Evolutionary conservation across 2,329 filamentous ascomycete species (phyloP).

Genomic region (Cladophialophora psammophila): DNA sequence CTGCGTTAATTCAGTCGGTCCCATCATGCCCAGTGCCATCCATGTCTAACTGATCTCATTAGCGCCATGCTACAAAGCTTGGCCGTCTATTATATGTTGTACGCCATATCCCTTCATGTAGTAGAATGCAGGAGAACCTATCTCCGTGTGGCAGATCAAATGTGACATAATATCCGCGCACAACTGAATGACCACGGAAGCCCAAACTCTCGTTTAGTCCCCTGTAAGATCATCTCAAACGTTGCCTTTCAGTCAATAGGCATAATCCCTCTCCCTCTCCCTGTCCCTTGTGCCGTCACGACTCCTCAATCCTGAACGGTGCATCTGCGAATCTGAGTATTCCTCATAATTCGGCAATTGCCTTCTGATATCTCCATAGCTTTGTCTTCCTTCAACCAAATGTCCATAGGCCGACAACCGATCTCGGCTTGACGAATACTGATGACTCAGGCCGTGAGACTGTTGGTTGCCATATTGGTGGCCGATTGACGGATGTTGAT

Average conservation of each 20-base stretch:
- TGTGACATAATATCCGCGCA: neutral
- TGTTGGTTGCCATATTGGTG: slow-evolving; percentile 13
- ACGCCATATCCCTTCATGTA: neutral
- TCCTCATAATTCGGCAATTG: slow-evolving; percentile 34
- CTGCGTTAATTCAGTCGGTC: too few relatives aligned
- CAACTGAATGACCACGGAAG: neutral
- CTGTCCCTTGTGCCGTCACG: slow-evolving; percentile 15
- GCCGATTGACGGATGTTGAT: slow-evolving; percentile 19
- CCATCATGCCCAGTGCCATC: neutral
- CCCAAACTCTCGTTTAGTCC: neutral
- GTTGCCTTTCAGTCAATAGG: slow-evolving; percentile 20
- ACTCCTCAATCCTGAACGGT: slow-evolving; percentile 19
- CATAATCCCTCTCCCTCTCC: slow-evolving; percentile 31
- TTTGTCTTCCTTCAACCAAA: slow-evolving; percentile 26
- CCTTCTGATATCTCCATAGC: slow-evolving; percentile 36
- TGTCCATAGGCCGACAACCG: slow-evolving; percentile 29
- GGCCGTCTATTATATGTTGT: neutral
- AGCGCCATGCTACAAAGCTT: neutral
- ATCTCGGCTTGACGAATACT: slow-evolving; percentile 28
- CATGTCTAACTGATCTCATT: slow-evolving; percentile 12
- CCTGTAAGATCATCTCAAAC: neutral
- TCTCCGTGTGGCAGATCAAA: neutral
- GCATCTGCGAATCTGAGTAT: slow-evolving; percentile 28
- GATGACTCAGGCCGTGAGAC: slow-evolving; percentile 14
- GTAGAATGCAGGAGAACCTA: neutral